Evolutionary conservation across 139 green algal genomes (phyloP).

Genomic region (Haematococcus lacustris): DNA sequence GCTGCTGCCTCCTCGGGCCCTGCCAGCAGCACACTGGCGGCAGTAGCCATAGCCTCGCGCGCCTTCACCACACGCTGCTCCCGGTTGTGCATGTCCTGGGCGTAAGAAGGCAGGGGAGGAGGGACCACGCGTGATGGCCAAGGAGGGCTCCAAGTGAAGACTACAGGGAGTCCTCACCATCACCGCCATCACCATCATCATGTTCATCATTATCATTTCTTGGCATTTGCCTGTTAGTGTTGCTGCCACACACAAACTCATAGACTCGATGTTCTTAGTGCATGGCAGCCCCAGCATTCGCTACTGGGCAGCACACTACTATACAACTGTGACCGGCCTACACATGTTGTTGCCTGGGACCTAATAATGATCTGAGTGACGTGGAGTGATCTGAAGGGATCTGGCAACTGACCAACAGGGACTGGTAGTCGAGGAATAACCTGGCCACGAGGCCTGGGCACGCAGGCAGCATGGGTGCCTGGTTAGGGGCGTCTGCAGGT

Average conservation of each 20-base stretch:
- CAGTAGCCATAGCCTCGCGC: constrained; percentile 60
- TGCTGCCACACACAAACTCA: neutral
- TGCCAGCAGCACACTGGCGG: constrained; percentile 60
- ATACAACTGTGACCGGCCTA: neutral
- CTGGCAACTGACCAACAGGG: neutral
- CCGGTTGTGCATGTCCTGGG: neutral
- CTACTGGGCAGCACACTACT: neutral
- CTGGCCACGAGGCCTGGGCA: neutral
- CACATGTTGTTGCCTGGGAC: neutral
- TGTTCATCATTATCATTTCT: neutral
- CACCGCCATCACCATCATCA: neutral
- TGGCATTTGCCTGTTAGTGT: neutral
- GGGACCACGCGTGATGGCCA: neutral
- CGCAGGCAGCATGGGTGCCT: neutral
- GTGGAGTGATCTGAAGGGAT: too few species aligned
- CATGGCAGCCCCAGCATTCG: neutral
- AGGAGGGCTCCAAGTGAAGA: neutral
- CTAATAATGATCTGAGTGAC: neutral
- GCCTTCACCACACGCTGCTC: constrained; percentile 34
- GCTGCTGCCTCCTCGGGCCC: constrained; percentile 55
- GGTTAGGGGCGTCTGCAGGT: too few species aligned
- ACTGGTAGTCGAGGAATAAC: neutral
- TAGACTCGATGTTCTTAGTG: neutral
- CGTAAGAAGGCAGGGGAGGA: neutral
- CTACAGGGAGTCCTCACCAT: neutral